Evolutionary conservation across 2,329 filamentous ascomycete species (phyloP), one percentile per base, ranked within the genome.

Genomic region (Teratosphaeria pseudoeucalypti): DNA sequence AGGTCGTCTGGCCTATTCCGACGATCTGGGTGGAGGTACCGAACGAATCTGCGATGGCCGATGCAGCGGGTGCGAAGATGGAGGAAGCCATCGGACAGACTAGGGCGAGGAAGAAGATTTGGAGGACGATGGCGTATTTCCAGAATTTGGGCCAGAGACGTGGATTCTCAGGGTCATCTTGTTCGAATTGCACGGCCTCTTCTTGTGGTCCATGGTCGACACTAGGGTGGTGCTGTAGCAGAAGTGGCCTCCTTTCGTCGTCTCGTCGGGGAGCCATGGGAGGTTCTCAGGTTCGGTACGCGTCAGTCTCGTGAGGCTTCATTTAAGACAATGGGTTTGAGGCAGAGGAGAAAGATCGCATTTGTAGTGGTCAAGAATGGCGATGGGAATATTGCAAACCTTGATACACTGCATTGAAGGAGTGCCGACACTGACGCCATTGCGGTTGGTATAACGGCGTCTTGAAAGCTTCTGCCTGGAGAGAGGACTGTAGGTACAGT

Each of bases 1-100:
- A 81, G 11, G 74, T 76, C 1, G 77, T 79, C 3, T 77, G 79
- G 16, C 77, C 75, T 10, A 73, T 75, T 54, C 79, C 75, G 27
- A 79, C 75, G 16, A 68, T 67, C 10, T 73, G 70, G 4, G 68
- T 68, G 10, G 67, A 66, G 1, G 75, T 75, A 43, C 74, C 61
- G 23, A 81, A 71, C 43, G 76, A 74, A 52, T 74, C 66, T 12
- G 77, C 77, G 34, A 80, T 79, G 9, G 16, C 10, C 23, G 43
- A 19, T n/a, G 43, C 43, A 49, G 43, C 43, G 6, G 43, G 43
- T 10, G 43, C 43, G 19, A 49, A 49, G 23, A 49, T 49, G 16
- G 43, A 49, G 7, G 43, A 49, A 6, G 43, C 43, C 43, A 49
- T 49, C n/a, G 43, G 43, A 19, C 43, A 49, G n/a, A 49, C n/a